Evolutionary conservation across 228 moss, liverwort and hornwort species (phyloP), one percentile per base, ranked within the genome.

Genomic region (Sphagnum fallax): DNA sequence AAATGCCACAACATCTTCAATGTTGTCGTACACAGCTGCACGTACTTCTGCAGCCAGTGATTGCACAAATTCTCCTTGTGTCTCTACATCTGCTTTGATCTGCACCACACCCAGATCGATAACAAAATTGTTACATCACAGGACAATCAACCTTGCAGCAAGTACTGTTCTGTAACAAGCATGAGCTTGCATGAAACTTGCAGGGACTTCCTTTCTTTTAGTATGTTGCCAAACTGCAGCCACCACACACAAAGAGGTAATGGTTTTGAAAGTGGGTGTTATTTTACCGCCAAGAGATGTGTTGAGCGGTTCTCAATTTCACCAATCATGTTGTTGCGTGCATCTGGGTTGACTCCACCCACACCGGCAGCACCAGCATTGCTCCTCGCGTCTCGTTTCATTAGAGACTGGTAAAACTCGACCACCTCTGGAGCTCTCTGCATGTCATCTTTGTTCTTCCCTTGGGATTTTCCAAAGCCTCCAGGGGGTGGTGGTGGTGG

Each of bases 21-120:
- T 97, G 76, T 97, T 83, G 49, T 62, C 73, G 59, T 88, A 97
- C 47, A 75, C 75, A 70, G 93, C 93, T 76, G 88, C 88, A 65
- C 90, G 81, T 64, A 97, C 81, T 87, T 97, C 97, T 69, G 87
- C 64, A 52, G 97, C 93, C 74, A 97, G 67, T 6, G 93, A 90
- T 64, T 87, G 80, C 18, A 97, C 97, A 68, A 97, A 97, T 66
- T 97, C 97, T 55, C 88, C 93, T 81, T 97, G 97, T 16, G 84
- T 93, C 82, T 97, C 97, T 69, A 97, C 97, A 73, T 97, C 97
- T 51, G 93, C 97, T 75, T 97, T 97, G 75, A 97, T 90, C 96
- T 96, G 88, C 62, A 69, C 63, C 48, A 16, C 55, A 51, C 52
- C 16, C 13, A 32, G 32, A 32, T 32, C 2, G 32, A 32, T 32